Evolutionary conservation across 2,329 filamentous ascomycete genomes (phyloP).

Genomic region (Meredithiella fracta): DNA sequence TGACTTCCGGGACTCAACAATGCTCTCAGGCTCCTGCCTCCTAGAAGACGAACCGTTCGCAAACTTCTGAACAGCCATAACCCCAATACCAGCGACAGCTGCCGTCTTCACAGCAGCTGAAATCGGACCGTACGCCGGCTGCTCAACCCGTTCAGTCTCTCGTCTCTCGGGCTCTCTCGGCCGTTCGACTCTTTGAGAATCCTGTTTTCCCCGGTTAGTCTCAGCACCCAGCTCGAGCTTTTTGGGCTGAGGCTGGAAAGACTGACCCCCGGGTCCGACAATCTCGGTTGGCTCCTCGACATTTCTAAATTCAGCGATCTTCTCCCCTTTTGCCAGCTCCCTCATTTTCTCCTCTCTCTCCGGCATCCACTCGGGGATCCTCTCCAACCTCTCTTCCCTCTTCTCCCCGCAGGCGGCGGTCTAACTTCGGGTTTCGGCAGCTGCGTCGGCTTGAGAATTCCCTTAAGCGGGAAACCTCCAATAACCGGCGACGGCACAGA

Average conservation of each 20-base stretch:
- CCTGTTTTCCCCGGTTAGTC: background rate
- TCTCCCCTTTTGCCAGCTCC: background rate
- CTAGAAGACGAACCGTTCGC: background rate
- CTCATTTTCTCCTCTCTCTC: constrained; percentile 27
- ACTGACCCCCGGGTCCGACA: too few relatives aligned
- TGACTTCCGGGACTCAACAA: background rate
- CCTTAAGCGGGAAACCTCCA: background rate
- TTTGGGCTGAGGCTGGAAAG: too few relatives aligned
- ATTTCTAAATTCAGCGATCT: background rate
- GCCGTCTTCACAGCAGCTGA: background rate
- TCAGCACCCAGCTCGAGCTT: too few relatives aligned
- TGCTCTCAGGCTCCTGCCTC: background rate
- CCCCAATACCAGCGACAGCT: background rate
- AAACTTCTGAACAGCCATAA: background rate
- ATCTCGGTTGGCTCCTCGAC: too few relatives aligned
- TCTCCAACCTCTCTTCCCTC: background rate
- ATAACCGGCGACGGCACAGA: background rate
- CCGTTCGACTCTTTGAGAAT: background rate
- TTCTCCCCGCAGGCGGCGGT: background rate
- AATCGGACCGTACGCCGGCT: background rate
- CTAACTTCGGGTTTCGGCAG: background rate
- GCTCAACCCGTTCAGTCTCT: background rate
- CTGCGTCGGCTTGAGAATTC: background rate
- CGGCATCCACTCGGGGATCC: background rate
- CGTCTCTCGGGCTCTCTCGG: background rate